Base-by-base conservation (phyloP, 2,329 filamentous ascomycete genomes). In the Cladobotryum protrusum region DNA sequence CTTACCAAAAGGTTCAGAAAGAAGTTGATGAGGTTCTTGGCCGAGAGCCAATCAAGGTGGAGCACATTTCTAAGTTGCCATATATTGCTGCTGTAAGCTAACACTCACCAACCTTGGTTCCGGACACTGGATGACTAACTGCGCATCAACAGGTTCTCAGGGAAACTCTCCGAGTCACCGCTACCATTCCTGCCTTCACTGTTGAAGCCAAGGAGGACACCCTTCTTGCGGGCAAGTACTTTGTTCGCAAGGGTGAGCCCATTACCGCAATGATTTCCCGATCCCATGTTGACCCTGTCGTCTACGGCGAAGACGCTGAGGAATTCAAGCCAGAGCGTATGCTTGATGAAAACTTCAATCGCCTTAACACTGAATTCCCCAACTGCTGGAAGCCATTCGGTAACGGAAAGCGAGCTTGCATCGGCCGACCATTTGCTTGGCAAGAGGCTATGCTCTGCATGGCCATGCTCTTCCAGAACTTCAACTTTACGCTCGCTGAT, bases 341-440 rank as follows among this genome's bases (percentile, higher is more conserved):
- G 84, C 66, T 84, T 0, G 82, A 87, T 36, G 84, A 83, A 13
- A 74, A 78, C 19, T 89, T 89, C 58, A 72, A 81, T 14, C 73
- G 72, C 3, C 63, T 83, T 18, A 77, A 81, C 52, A 78, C 79
- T 20, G 72, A 87, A 5, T 83, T 81, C 29, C 74, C 75, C 13
- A 80, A 79, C 48, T 75, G 76, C 32, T 86, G 81, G 82, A 86
- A 87, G 67, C 85, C 87, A 3, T 91, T 90, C 57, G 87, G 87
- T 1, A 86, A 86, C 51, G 86, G 86, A 1, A 73, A 77, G 54
- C 72, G 87, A 47, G 83, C 72, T 1, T 91, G 86, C 57, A 89
- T 90, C 53, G 87, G 87, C 4, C 72, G 85, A 1, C 75, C 80
- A 0, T 90, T 90, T 61, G 85, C 86, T 1, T 86, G 83, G 82